phyloP scores from a whole-genome alignment of 169 alveolate genomes.

The Amoebophrya sp. region DNA sequence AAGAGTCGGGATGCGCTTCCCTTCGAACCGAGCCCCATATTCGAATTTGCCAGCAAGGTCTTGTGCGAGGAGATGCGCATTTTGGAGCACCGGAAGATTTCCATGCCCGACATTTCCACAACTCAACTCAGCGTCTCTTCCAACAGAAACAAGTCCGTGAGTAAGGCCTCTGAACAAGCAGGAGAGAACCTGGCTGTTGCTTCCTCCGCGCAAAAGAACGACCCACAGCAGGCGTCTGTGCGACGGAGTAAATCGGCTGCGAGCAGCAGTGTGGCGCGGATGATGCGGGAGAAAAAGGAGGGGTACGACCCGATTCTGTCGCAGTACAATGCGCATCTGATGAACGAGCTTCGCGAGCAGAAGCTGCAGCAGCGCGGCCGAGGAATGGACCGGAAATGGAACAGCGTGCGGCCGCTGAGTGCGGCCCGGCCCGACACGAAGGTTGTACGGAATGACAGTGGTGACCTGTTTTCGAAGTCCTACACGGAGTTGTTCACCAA shows the following conservation, averaged over 20 bases:
- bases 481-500: not conserved
- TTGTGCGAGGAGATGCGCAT: not conserved
- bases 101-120: constrained; percentile 18
- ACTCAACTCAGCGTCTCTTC: too few relatives aligned
- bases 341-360: not conserved
- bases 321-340: not conserved
- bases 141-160: too few relatives aligned
- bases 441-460: not conserved
- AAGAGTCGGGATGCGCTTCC: not conserved
- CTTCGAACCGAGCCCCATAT: not conserved
- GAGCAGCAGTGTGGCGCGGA: not conserved
- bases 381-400: not conserved
- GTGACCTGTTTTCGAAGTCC: not conserved
- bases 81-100: not conserved
- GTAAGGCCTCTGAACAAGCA: too few relatives aligned
- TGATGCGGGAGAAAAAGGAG: not conserved
- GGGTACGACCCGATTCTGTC: constrained; percentile 3
- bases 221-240: too few relatives aligned
- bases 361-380: not conserved
- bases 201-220: too few relatives aligned
- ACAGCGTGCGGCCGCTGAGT: not conserved
- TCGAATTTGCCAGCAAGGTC: not conserved
- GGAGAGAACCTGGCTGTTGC: too few relatives aligned
- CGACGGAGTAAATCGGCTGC: too few relatives aligned
- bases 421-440: not conserved